Base-by-base conservation (phyloP, 106 monocot species). In the Allium cepa region DNA sequence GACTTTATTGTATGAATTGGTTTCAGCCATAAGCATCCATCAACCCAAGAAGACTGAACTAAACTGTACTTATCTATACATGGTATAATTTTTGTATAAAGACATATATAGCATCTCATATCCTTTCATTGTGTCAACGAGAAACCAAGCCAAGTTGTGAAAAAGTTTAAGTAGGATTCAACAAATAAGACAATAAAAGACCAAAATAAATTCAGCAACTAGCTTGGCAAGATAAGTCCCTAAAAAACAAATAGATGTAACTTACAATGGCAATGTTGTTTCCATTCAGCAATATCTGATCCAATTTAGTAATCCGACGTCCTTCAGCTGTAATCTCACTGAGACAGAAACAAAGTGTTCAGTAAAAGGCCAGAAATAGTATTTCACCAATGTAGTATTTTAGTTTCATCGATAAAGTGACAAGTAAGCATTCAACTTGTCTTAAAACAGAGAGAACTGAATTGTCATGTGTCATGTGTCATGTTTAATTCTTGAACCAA, bases 211-310 rank as follows among this genome's bases (percentile, higher is more conserved):
- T 11, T 0, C 9, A 22, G 12, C 4, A 51, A 53, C 7, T n/a
- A 18, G 13, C 46, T 0, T 46, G 18, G 17, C 8, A 36, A 28
- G 52, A 56, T 46, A 53, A 46, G 1, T 7, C 52, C 45, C 26
- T 0, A 18, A 11, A 28, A 47, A 47, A 7, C 4, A 26, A 18
- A 0, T 22, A n/a, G n/a, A 15, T 48, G 10, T 55, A 17, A 73
- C 97, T 92, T 81, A 99, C 97, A 65, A 99, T 92, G 9, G 97
- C 97, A 70, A 99, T 99, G 73, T 99, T 99, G 92, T 99, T 99
- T 46, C 97, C 97, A 73, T 99, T 99, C 56, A 99, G 71, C 53
- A 99, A 79, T 62, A 99, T 99, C 77, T 99, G 97, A 69, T 99
- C 97, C 17, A 99, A 92, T 72, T 92, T 92, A 55, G 97, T 99